Percentiles rank a stretch among this genome's conserved stretches.
These are phyloP conservation scores for Russula sp. DNA, from an alignment of 768 basidiomycete species.

Conservation along the genomic window DNA sequence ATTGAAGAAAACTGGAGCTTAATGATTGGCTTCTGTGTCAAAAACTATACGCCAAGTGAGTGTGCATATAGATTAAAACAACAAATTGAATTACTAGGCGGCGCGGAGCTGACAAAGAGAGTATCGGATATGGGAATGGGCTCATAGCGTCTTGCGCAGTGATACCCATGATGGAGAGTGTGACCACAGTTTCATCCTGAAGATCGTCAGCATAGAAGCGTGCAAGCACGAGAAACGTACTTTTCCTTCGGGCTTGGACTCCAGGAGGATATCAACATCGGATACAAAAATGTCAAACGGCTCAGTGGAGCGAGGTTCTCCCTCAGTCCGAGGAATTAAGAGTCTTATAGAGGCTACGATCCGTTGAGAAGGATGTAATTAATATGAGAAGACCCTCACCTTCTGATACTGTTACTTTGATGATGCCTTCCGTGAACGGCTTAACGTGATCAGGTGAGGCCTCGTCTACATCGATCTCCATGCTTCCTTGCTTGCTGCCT, in stretches of 20 bases:
- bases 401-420: slow-evolving; percentile 42
- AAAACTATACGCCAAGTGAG: slow-evolving; percentile 20
- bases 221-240: slow-evolving; percentile 32
- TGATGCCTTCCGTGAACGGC: slow-evolving; percentile 34
- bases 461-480: slow-evolving; percentile 35
- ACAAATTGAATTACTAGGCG: slow-evolving; percentile 43
- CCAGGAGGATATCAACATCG: slow-evolving; percentile 55
- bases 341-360: slow-evolving; percentile 37
- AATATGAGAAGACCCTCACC: slow-evolving; percentile 22
- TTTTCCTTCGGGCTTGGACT: slow-evolving; percentile 65
- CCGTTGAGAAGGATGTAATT: not conserved
- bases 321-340: slow-evolving; percentile 38
- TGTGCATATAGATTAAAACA: not conserved
- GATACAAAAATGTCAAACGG: slow-evolving; percentile 55
- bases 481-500: slow-evolving; percentile 32
- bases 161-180: slow-evolving; percentile 55
- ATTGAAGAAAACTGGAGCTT: slow-evolving; percentile 64
- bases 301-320: slow-evolving; percentile 18
- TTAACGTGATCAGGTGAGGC: slow-evolving; percentile 18
- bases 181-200: slow-evolving; percentile 67
- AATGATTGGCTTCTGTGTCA: slow-evolving; percentile 41
- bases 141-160: slow-evolving; percentile 42
- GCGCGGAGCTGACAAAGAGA: slow-evolving; percentile 50
- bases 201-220: not conserved
- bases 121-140: slow-evolving; percentile 33